A percentile compares a stretch with the other conserved stretches of the same genome.
phyloP scores from a whole-genome alignment of 139 green algal genomes.

The Chlorella sp. region DNA sequence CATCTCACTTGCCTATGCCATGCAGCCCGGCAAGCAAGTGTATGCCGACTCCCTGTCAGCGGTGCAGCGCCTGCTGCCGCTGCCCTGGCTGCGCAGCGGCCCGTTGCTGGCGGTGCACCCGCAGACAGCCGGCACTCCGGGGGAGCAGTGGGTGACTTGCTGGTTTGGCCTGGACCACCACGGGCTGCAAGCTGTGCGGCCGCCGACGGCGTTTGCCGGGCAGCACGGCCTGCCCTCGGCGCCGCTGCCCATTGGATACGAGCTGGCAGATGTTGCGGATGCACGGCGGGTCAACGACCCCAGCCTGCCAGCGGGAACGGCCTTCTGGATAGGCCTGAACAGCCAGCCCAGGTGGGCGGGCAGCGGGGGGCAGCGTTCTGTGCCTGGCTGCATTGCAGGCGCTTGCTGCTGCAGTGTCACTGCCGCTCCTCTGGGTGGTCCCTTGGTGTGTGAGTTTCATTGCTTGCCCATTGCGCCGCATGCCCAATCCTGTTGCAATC shows the following conservation, averaged over 20 bases:
- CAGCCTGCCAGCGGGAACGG: conserved; percentile 67
- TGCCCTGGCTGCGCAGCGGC: conserved; percentile 72
- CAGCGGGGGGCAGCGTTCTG: no score
- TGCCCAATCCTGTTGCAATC: no score
- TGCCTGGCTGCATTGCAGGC: no score
- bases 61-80: conserved; percentile 73
- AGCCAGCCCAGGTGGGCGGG: conserved; percentile 15
- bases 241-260: conserved; percentile 49
- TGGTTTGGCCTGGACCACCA: conserved; percentile 71
- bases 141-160: conserved; percentile 50
- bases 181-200: conserved; percentile 50
- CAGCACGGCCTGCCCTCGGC: conserved; percentile 26
- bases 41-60: conserved; percentile 65
- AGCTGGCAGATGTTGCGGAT: conserved; percentile 55
- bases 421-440: no score
- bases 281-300: conserved; percentile 66
- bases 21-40: conserved; percentile 69
- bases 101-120: conserved; percentile 41
- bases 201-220: conserved; percentile 40
- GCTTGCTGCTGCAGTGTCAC: no score
- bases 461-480: no score
- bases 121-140: not conserved
- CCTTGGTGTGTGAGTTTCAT: no score
- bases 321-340: conserved; percentile 68
- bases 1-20: conserved; percentile 74